Evolutionary conservation across 345 rosid genomes (phyloP), one percentile per base, ranked within the genome.

Genomic region (Dimocarpus longan): DNA sequence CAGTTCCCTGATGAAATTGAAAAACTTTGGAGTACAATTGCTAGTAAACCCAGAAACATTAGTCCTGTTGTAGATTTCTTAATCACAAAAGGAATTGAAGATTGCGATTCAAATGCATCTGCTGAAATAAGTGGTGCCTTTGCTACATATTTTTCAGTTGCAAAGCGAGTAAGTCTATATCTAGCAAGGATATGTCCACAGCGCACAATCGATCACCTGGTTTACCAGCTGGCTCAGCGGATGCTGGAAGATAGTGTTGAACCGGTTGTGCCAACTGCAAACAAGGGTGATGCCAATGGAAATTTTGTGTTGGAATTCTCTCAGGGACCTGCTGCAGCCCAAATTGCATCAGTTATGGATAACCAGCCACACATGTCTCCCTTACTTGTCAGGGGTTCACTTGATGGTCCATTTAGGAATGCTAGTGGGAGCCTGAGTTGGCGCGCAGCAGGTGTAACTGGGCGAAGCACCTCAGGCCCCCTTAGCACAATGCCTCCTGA

Each of bases 1-100:
- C 98, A 96, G 83, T 96, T 94, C 76, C 99, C 99, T 40, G 98
- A 96, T 87, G 99, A 96, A 87, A 96, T 96, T 76, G 99, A 96
- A 85, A 94, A 96, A 83, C 93, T 96, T 66, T 96, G 99, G 99
- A 93, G 97, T 85, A 96, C 99, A 69, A 94, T 94, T 79, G 99
- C 99, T 74, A 91, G 98, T 80, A 96, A 96, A 84, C 91, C 97
- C 43, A 88, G 92, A 86, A 96, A 96, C 78, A 93, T 96, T 72
- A 94, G 98, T 85, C 99, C 98, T 26, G 95, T 96, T 81, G 84
- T 96, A 80, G 98, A 96, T 87, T 96, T 96, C 88, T 82, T 96
- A 87, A 96, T 96, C 75, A 94, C 97, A 66, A 94, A 94, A 86
- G 98, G 99, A 68, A 93, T 94, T 77, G 99, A 96, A 85, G 99